phyloP scores from a whole-genome alignment of 345 rosid species.

The Brassica nigra region DNA sequence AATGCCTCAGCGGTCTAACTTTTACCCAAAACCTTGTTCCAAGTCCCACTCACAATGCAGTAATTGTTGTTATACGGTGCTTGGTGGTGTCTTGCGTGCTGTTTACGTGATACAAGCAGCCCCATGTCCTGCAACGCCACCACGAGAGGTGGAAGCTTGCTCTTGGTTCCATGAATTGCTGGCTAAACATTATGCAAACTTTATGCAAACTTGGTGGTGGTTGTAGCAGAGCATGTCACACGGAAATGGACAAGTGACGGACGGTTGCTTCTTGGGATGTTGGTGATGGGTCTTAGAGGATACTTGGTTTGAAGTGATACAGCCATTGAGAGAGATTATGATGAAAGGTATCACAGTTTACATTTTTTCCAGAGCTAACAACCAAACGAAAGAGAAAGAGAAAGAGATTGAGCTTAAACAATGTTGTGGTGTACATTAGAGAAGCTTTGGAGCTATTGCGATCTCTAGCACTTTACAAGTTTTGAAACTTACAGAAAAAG shows the following conservation, averaged over 20 bases:
- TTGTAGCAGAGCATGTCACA: conserved; percentile 45
- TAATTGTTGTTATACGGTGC: conserved; percentile 80
- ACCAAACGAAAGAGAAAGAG: background rate
- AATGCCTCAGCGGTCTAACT: conserved; percentile 60
- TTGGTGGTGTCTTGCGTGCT: conserved; percentile 74
- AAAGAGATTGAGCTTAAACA: background rate
- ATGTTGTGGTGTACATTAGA: conserved; percentile 36
- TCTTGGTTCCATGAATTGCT: conserved; percentile 54
- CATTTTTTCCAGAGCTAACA: background rate
- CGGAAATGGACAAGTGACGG: no score
- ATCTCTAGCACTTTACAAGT: conserved; percentile 28
- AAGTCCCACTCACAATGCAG: conserved; percentile 84
- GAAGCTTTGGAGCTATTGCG: conserved; percentile 53
- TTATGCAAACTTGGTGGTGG: conserved; percentile 49
- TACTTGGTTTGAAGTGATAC: conserved; percentile 50
- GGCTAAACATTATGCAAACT: conserved; percentile 45
- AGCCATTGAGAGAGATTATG: conserved; percentile 50
- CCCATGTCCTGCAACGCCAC: conserved; percentile 71
- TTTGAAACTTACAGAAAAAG: background rate
- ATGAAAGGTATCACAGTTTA: background rate
- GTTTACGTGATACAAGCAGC: conserved; percentile 55
- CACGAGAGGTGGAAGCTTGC: conserved; percentile 48
- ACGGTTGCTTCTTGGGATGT: conserved; percentile 25
- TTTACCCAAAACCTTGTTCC: conserved; percentile 70
- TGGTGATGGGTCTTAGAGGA: conserved; percentile 35